phyloP scores from a whole-genome alignment of 2,329 filamentous ascomycete species.

The Purpureocillium takamizusanense region DNA sequence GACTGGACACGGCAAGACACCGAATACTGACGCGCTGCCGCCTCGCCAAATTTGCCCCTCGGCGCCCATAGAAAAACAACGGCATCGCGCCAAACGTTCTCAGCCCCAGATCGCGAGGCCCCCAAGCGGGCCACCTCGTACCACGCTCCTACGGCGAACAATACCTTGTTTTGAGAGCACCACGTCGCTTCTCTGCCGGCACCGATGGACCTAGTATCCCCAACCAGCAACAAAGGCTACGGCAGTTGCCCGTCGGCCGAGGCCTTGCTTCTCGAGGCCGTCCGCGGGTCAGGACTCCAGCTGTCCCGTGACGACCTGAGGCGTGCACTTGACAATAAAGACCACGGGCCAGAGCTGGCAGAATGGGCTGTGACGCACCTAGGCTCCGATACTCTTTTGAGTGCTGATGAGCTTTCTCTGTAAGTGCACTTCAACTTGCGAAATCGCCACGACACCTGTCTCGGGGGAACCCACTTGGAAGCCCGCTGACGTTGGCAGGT shows the following conservation, averaged over 20 bases:
- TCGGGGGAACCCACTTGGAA: background rate
- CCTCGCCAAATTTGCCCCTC: no score
- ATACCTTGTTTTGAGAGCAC: constrained; percentile 5
- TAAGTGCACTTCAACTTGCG: constrained; percentile 21
- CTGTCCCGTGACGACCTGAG: constrained; percentile 26
- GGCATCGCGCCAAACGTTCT: no score
- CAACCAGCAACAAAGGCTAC: constrained; percentile 13
- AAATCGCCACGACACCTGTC: background rate
- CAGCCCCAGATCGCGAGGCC: no score
- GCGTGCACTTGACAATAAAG: constrained; percentile 23
- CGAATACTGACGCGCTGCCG: no score
- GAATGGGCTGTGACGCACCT: constrained; percentile 43
- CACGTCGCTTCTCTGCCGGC: constrained; percentile 23
- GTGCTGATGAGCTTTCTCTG: constrained; percentile 44
- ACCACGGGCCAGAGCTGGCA: constrained; percentile 24
- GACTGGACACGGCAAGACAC: no score
- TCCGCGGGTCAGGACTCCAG: constrained; percentile 20
- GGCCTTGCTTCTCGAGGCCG: constrained; percentile 22
- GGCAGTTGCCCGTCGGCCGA: constrained; percentile 19
- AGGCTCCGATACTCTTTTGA: constrained; percentile 40
- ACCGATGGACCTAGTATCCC: constrained; percentile 2
- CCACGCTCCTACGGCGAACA: constrained; percentile 12
- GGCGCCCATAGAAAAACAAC: no score
- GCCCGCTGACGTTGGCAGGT: constrained; percentile 27
- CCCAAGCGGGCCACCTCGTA: background rate